phyloP scores from a whole-genome alignment of 1,139 yeast species.

The Scheffersomyces segobiensis region DNA sequence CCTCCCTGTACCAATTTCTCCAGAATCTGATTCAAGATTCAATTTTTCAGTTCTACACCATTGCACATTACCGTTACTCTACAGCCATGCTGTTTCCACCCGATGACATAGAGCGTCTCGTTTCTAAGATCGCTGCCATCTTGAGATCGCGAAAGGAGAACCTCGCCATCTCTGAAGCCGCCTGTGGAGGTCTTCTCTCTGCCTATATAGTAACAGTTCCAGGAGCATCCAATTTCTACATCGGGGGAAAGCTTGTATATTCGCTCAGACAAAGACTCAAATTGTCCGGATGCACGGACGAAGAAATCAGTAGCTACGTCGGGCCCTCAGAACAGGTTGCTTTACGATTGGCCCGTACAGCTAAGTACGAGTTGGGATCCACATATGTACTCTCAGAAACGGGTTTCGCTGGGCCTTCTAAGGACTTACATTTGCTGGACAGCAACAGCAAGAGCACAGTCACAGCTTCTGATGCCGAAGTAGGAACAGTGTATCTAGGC shows the following conservation, averaged over 20 bases:
- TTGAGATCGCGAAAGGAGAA: constrained; percentile 58
- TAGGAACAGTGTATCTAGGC: constrained; percentile 74
- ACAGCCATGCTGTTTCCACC: constrained; percentile 62
- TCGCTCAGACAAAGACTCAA: constrained; percentile 73
- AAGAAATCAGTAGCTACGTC: constrained; percentile 68
- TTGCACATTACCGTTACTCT: background rate
- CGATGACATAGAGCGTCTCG: constrained; percentile 47
- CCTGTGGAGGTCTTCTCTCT: constrained; percentile 84
- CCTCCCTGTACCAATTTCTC: background rate
- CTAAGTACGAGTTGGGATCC: constrained; percentile 78
- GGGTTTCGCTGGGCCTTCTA: constrained; percentile 82
- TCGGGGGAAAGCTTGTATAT: constrained; percentile 81
- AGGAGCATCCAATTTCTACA: constrained; percentile 81
- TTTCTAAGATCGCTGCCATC: constrained; percentile 56
- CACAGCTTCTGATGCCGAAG: constrained; percentile 23
- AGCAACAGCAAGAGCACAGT: constrained; percentile 9
- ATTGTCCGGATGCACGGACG: constrained; percentile 74
- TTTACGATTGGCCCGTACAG: constrained; percentile 70
- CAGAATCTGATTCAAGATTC: background rate
- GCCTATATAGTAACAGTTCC: constrained; percentile 80
- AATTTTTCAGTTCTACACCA: background rate
- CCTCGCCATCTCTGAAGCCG: constrained; percentile 80
- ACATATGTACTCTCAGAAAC: constrained; percentile 82
- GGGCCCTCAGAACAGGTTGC: constrained; percentile 85
- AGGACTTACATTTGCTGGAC: constrained; percentile 37